Evolutionary conservation across 2,329 filamentous ascomycete species (phyloP).

Genomic region (Sporothrix curviconia): DNA sequence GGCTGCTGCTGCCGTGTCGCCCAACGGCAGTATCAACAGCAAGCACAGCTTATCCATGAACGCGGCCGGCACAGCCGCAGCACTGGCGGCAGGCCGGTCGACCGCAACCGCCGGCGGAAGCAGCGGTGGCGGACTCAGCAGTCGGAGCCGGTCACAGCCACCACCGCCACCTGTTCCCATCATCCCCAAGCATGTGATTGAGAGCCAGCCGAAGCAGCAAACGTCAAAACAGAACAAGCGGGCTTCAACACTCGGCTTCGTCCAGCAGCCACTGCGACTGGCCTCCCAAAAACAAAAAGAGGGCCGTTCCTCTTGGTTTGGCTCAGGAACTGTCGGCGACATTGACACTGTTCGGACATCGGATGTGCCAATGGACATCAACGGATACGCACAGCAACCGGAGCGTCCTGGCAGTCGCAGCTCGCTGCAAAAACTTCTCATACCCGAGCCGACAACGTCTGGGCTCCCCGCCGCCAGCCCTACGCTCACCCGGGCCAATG

Average conservation of each 20-base stretch:
- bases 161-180: conserved; percentile 57
- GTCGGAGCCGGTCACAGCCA: conserved; percentile 46
- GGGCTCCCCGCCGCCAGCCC: conserved; percentile 32
- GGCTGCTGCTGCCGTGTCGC: neutral
- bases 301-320: conserved; percentile 43
- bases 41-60: neutral
- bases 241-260: conserved; percentile 9
- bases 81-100: neutral
- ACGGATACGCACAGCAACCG: conserved; percentile 1
- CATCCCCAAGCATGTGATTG: conserved; percentile 49
- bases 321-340: conserved; percentile 37
- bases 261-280: conserved; percentile 37
- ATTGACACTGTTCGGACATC: conserved; percentile 39
- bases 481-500: neutral
- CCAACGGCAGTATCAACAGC: neutral
- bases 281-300: conserved; percentile 45
- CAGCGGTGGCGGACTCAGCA: no score
- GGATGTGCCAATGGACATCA: conserved; percentile 33
- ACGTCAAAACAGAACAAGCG: neutral
- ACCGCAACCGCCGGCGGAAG: no score
- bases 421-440: conserved; percentile 52
- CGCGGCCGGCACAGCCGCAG: conserved; percentile 11
- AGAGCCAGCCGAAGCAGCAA: neutral
- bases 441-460: conserved; percentile 43
- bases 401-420: conserved; percentile 39